These are phyloP conservation scores for Castanea sativa DNA, from an alignment of 306 rosid species.

Conservation along the genomic window DNA sequence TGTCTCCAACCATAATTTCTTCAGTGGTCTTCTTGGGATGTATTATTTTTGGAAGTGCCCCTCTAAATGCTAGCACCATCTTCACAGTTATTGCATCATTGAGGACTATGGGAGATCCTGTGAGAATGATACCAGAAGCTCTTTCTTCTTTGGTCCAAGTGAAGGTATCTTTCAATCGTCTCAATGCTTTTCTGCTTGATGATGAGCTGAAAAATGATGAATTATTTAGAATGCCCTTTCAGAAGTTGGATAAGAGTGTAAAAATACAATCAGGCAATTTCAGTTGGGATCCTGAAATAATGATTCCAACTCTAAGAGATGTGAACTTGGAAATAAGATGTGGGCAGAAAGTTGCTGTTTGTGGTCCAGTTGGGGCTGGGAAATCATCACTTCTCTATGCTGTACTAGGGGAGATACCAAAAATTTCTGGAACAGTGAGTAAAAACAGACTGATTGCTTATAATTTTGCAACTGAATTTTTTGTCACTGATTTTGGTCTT, in stretches of 20 bases:
- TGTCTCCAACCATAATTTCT: slow-evolving; percentile 45
- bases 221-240: not conserved
- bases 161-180: slow-evolving; percentile 46
- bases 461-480: no score
- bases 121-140: slow-evolving; percentile 47
- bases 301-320: slow-evolving; percentile 27
- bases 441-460: not conserved
- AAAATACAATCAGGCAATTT: slow-evolving; percentile 30
- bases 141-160: slow-evolving; percentile 48
- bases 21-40: slow-evolving; percentile 36
- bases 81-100: slow-evolving; percentile 52
- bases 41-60: slow-evolving; percentile 35
- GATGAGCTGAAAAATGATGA: slow-evolving; percentile 32
- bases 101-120: slow-evolving; percentile 46
- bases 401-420: slow-evolving; percentile 45
- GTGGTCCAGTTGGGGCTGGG: slow-evolving; percentile 54
- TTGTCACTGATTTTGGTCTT: not conserved
- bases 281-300: slow-evolving; percentile 36
- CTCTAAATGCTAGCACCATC: slow-evolving; percentile 47
- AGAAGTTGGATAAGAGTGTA: slow-evolving; percentile 5
- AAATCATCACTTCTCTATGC: slow-evolving; percentile 45
- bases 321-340: slow-evolving; percentile 23
- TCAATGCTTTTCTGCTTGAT: slow-evolving; percentile 39
- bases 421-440: slow-evolving; percentile 48
- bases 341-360: slow-evolving; percentile 50